Evolutionary conservation across 495 filamentous ascomycete genomes (phyloP).

Genomic region (Penicillium dipodomyicola): DNA sequence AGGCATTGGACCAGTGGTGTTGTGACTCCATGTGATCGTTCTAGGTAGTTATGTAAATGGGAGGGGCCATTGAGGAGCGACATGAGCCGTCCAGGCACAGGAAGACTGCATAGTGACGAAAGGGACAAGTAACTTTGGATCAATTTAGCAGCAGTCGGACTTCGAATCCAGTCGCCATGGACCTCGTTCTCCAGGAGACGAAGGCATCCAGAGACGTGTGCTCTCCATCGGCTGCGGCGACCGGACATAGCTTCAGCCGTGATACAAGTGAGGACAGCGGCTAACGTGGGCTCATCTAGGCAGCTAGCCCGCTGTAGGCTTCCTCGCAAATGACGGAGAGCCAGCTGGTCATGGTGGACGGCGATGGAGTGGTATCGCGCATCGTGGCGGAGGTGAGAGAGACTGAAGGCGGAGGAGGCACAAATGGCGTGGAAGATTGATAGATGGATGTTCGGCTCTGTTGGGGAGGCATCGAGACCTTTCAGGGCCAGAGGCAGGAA

Average conservation of each 20-base stretch:
- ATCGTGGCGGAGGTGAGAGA: slow-evolving; percentile 24
- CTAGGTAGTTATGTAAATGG: slow-evolving; percentile 22
- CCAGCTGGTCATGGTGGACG: slow-evolving; percentile 27
- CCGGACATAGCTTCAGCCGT: slow-evolving; percentile 32
- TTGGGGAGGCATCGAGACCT: slow-evolving; percentile 16
- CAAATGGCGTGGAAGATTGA: slow-evolving; percentile 33
- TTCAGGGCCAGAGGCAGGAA: slow-evolving; percentile 30
- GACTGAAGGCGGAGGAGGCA: slow-evolving; percentile 33
- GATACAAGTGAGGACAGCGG: slow-evolving; percentile 26
- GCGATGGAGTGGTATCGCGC: slow-evolving; percentile 27
- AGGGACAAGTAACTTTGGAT: slow-evolving; percentile 30
- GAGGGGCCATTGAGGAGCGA: slow-evolving; percentile 23
- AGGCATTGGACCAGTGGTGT: slow-evolving; percentile 22
- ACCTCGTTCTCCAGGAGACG: slow-evolving; percentile 26
- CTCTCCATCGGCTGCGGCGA: slow-evolving; percentile 26
- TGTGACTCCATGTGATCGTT: slow-evolving; percentile 28
- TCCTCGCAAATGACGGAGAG: slow-evolving; percentile 22
- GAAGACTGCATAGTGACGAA: slow-evolving; percentile 28
- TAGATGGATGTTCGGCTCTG: slow-evolving; percentile 24
- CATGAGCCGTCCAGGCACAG: slow-evolving; percentile 21
- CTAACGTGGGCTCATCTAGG: slow-evolving; percentile 23
- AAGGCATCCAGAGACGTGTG: slow-evolving; percentile 28
- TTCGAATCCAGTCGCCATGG: slow-evolving; percentile 21
- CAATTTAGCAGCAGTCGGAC: slow-evolving; percentile 20
- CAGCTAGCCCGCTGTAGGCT: slow-evolving; percentile 20